phyloP scores from a whole-genome alignment of 1,139 yeast genomes.

The Starmera stellimalicola region DNA sequence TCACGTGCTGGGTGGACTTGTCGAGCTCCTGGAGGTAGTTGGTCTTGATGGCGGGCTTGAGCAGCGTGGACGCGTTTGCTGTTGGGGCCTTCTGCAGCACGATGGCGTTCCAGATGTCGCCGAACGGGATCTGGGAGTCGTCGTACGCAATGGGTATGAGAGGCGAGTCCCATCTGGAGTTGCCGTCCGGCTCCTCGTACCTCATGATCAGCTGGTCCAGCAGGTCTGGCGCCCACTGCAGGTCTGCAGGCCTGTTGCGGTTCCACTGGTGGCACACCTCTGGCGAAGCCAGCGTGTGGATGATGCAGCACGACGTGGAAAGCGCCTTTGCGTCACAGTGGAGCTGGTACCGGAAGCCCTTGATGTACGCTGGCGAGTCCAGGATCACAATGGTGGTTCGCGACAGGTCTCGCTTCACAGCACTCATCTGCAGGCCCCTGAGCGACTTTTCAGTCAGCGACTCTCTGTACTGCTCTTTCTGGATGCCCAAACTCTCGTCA shows the following conservation, averaged over 20 bases:
- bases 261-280: slow-evolving; percentile 62
- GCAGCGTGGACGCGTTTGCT: slow-evolving; percentile 70
- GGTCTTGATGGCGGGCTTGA: slow-evolving; percentile 63
- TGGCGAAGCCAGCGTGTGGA: slow-evolving; percentile 65
- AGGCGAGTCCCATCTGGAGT: slow-evolving; percentile 92
- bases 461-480: slow-evolving; percentile 57
- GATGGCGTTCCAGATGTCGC: slow-evolving; percentile 64
- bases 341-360: slow-evolving; percentile 90
- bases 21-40: slow-evolving; percentile 78
- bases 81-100: slow-evolving; percentile 53
- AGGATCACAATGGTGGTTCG: slow-evolving; percentile 66
- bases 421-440: slow-evolving; percentile 79
- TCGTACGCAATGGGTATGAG: slow-evolving; percentile 60
- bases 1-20: slow-evolving; percentile 54
- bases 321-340: slow-evolving; percentile 88
- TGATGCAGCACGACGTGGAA: slow-evolving; percentile 73
- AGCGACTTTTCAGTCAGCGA: slow-evolving; percentile 70
- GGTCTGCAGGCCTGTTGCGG: slow-evolving; percentile 15
- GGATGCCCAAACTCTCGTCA: slow-evolving; percentile 70
- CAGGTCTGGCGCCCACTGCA: slow-evolving; percentile 62
- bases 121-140: slow-evolving; percentile 49
- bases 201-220: slow-evolving; percentile 68
- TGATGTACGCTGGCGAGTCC: slow-evolving; percentile 83
- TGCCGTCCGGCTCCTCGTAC: slow-evolving; percentile 87
- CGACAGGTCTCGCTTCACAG: slow-evolving; percentile 74